phyloP scores from a whole-genome alignment of 1,284 basidiomycete genomes.

The Singerocomus rubriflavus region DNA sequence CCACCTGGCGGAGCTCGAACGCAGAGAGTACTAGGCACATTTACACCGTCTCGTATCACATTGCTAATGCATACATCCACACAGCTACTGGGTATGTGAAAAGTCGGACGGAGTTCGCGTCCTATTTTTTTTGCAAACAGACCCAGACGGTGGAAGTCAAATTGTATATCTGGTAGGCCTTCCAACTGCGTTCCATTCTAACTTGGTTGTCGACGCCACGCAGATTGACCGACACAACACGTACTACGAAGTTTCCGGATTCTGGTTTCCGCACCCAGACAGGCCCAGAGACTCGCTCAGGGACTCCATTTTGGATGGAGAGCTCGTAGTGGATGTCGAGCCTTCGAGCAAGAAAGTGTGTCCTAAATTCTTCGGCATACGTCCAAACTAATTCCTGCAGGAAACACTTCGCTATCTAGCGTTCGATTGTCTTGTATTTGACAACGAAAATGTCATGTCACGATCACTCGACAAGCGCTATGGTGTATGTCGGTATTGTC shows the following conservation, averaged over 20 bases:
- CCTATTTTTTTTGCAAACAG: conserved; percentile 80
- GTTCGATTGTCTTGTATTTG: conserved; percentile 91
- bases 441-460: conserved; percentile 85
- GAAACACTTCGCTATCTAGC: conserved; percentile 80
- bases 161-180: conserved; percentile 74
- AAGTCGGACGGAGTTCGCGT: conserved; percentile 98
- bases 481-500: conserved; percentile 56
- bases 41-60: conserved; percentile 1
- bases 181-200: not conserved
- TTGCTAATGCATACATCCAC: conserved; percentile 11
- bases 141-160: conserved; percentile 62
- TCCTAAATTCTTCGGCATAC: conserved; percentile 3
- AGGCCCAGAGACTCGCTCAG: conserved; percentile 61
- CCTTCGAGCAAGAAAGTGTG: conserved; percentile 64
- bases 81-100: conserved; percentile 98
- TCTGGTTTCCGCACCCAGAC: conserved; percentile 89
- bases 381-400: conserved; percentile 39
- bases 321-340: conserved; percentile 91
- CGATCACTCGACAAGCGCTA: conserved; percentile 85
- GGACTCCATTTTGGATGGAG: conserved; percentile 90
- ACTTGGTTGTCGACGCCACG: conserved; percentile 4
- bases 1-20: conserved; percentile 76
- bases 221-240: conserved; percentile 95
- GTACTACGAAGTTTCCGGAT: conserved; percentile 71
- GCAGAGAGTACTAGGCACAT: conserved; percentile 65